These are phyloP conservation scores for Leishmania martiniquensis DNA, from an alignment of 208 protist species.

Conservation along the genomic window DNA sequence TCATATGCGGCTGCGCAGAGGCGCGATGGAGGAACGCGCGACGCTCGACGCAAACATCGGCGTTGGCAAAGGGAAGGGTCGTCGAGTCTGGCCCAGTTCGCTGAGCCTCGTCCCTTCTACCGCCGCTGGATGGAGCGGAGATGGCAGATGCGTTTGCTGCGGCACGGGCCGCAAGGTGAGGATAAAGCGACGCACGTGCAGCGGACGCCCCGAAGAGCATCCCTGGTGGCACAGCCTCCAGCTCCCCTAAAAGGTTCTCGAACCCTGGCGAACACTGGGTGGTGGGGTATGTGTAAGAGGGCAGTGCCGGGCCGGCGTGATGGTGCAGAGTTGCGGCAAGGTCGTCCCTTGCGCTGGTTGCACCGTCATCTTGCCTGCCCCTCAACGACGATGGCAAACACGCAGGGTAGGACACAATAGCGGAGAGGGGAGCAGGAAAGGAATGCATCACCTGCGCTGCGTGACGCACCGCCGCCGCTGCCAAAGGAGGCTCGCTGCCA, in stretches of 20 bases:
- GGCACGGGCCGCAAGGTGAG: not conserved
- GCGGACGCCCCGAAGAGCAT: constrained; percentile 5
- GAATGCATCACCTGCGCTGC: constrained; percentile 16
- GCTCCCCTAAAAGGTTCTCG: constrained; percentile 24
- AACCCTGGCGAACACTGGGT: constrained; percentile 29
- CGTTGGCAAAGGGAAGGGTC: constrained; percentile 68
- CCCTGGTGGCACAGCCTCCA: constrained; percentile 19
- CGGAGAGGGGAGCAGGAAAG: constrained; percentile 7
- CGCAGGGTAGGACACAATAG: not conserved
- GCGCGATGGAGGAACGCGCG: constrained; percentile 99
- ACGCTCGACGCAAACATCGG: constrained; percentile 98
- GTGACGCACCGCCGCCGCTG: constrained; percentile 12
- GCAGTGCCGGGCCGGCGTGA: not conserved
- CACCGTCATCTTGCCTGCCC: not conserved
- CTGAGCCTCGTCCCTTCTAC: not conserved
- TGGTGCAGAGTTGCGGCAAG: not conserved
- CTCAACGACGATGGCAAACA: not conserved
- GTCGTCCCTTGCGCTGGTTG: not conserved
- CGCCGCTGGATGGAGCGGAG: not conserved
- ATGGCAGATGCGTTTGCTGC: not conserved
- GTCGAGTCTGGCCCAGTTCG: not conserved
- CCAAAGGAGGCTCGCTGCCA: constrained; percentile 23
- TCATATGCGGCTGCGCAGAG: constrained; percentile 71
- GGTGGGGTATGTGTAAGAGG: constrained; percentile 11
- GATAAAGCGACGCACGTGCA: not conserved